Evolutionary conservation across 169 alveolate genomes (phyloP).

Genomic region (Plasmodium blacklocki): DNA sequence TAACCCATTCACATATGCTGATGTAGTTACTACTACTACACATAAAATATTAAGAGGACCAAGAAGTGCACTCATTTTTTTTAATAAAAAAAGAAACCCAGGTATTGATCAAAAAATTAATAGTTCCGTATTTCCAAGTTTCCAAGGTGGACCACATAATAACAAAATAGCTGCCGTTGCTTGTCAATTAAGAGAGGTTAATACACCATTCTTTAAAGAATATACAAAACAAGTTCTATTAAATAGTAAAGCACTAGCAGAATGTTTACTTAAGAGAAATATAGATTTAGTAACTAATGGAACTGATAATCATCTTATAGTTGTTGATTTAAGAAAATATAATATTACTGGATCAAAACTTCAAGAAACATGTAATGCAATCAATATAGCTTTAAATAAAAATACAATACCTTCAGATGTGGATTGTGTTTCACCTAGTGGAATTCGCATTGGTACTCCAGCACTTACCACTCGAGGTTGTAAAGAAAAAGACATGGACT

Average conservation of each 20-base stretch:
- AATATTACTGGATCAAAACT: conserved; percentile 90
- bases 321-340: conserved; percentile 89
- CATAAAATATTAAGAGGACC: conserved; percentile 98
- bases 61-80: conserved; percentile 95
- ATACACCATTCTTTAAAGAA: conserved; percentile 79
- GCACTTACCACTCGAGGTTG: conserved; percentile 96
- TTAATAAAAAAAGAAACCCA: conserved; percentile 87
- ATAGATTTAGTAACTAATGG: conserved; percentile 90
- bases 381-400: conserved; percentile 89
- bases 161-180: conserved; percentile 92
- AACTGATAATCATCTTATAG: conserved; percentile 94
- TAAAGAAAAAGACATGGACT: conserved; percentile 88
- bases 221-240: conserved; percentile 84
- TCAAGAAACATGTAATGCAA: conserved; percentile 90
- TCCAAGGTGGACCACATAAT: conserved; percentile 98
- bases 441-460: conserved; percentile 96
- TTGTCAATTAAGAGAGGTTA: conserved; percentile 87
- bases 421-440: conserved; percentile 92
- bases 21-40: conserved; percentile 98
- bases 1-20: conserved; percentile 93
- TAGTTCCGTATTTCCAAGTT: conserved; percentile 96
- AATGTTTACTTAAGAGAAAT: conserved; percentile 82
- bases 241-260: conserved; percentile 90
- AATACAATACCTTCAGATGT: conserved; percentile 90
- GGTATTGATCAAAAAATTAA: conserved; percentile 93